These are phyloP conservation scores for Eimeria acervulina DNA, from an alignment of 169 alveolate genomes.

Conservation along the genomic window DNA sequence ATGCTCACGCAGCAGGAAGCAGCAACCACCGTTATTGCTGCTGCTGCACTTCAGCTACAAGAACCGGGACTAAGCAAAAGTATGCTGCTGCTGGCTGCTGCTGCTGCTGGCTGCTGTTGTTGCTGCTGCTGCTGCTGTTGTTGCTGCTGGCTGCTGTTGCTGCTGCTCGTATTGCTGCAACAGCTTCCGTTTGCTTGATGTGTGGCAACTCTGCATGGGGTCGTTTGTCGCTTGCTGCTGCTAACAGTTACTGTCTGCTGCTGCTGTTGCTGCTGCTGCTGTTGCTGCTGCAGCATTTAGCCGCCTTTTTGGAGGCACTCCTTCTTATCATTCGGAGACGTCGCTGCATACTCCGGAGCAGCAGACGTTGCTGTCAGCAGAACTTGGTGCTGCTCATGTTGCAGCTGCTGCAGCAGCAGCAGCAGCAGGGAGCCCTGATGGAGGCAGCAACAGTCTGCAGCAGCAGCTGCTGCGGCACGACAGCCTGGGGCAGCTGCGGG, in stretches of 20 bases:
- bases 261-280: slow-evolving; percentile 30
- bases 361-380: slow-evolving; percentile 36
- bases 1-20: slow-evolving; percentile 24
- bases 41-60: slow-evolving; percentile 52
- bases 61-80: slow-evolving; percentile 19
- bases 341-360: slow-evolving; percentile 43
- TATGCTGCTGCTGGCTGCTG: slow-evolving; percentile 1
- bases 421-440: neutral
- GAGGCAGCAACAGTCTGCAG: neutral
- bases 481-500: slow-evolving; percentile 29
- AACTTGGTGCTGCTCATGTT: neutral
- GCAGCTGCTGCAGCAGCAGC: slow-evolving; percentile 24
- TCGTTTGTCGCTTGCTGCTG: neutral
- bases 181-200: neutral
- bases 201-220: neutral
- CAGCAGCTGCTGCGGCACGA: slow-evolving; percentile 42
- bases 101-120: no score
- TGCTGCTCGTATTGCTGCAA: neutral
- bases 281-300: slow-evolving; percentile 60
- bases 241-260: neutral
- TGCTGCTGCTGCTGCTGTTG: slow-evolving; percentile 20
- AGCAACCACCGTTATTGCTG: slow-evolving; percentile 44
- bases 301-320: neutral
- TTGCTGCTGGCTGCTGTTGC: slow-evolving; percentile 3
- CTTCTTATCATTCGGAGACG: slow-evolving; percentile 19